Base-by-base conservation (phyloP, 2,329 filamentous ascomycete genomes). In the Colletotrichum navitas region DNA sequence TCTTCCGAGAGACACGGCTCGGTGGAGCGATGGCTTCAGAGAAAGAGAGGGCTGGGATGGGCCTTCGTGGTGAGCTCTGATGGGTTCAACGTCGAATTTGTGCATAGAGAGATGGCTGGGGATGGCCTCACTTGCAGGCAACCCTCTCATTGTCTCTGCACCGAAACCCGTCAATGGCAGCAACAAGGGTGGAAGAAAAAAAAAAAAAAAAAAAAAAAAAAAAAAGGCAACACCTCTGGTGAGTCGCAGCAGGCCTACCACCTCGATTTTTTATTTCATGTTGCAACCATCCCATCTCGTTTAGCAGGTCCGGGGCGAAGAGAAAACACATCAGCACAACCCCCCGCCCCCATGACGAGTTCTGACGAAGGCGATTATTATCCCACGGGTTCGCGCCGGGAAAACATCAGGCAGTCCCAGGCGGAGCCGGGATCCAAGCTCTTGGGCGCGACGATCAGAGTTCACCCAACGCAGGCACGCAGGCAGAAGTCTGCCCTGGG, bases 81-180 rank as follows among this genome's bases (percentile, higher is more conserved):
- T 63, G 43, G 36, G 43, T 32, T 29, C 41, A 16, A 34, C 26
- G 45, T 36, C 58, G 59, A 41, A 32, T n/a, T 12, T 49, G 52
- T 63, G 64, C 49, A 63, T 59, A 55, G 62, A 43, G 6, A 26
- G 41, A 68, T 71, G 68, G 68, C 68, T 71, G 68, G 68, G 65
- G 68, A 68, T 68, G 59, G 65, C 68, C 41, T 71, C 68, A 71
- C 64, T 68, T 41, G 41, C 64, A 52, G 39, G 52, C 24, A 41
- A 32, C 5, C 56, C 3, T 32, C 12, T 32, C 32, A n/a, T 5
- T 36, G 21, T 7, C 18, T 54, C 51, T 55, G 1, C 24, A 24
- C 21, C 45, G 3, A n/a, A 24, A 5, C 18, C 18, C 29, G 51
- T 12, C 21, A 34, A 34, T 32, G 43, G 47, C 21, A 45, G 2